Evolutionary conservation across 768 basidiomycete genomes (phyloP), one percentile per base, ranked within the genome.

Genomic region (Boletus pseudopeckii): DNA sequence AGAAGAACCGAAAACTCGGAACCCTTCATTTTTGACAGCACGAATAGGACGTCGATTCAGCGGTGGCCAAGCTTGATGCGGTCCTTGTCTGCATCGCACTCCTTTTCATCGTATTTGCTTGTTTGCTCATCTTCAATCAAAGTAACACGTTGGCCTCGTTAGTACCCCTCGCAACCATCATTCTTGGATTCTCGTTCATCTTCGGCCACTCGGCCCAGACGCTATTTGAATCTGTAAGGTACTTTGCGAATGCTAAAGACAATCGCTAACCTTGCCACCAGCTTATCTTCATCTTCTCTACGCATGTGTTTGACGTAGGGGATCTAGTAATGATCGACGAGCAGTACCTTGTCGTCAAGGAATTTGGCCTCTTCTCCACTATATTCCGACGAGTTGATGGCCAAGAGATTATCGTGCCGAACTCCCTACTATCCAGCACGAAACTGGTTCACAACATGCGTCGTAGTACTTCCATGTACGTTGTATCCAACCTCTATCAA

Each of bases 281-380:
- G 87, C 78, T 91, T 20, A 86, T 91, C 62, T 91, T 91, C 73
- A 90, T 90, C 54, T 90, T 90, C 67, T 86, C 85, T 1, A 90
- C 89, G 0, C 90, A 91, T 64, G 85, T 88, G n/a, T 91, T 87
- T 59, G 88, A 90, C 65, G 85, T 91, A 7, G 89, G 89, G 7
- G 89, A 92, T 61, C 71, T 90, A 30, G 85, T 91, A 7, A 81
- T 91, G 78, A 90, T 92, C 57, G 90, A 91, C 62, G 83, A 54
- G 2, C 60, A 59, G 32, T 70, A 71, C 44, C 66, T 70, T 30
- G 33, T 64, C 43, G 89, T 91, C 39, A 79, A 81, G 48, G 89
- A 92, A 64, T 91, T 89, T 63, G 89, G 89, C 20, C 73, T 91
- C 33, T 90, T 90, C 61, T 82, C 89, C 3, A 91, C 89, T 5